Evolutionary conservation across 805 yeast species (phyloP), one percentile per base, ranked within the genome.

Genomic region (Suhomyces pyralidae): DNA sequence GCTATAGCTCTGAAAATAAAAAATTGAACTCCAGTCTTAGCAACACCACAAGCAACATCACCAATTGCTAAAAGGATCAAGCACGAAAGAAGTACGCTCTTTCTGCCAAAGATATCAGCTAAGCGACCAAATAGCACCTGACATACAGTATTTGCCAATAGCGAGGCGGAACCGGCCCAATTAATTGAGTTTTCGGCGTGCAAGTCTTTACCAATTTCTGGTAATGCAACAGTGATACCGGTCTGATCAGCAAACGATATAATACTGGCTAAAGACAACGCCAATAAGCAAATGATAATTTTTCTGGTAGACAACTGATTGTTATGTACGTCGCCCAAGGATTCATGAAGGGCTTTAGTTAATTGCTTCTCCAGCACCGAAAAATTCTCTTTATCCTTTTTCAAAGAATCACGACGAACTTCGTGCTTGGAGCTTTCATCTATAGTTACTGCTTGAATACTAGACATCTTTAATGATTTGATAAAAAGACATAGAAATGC

Each of bases 161-260:
- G 63, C 14, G 77, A 63, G 2, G 84, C 77, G 0, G 86, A 78
- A 12, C 84, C 84, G 0, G 83, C 84, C 86, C 87, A 82, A 46
- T 81, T 74, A 44, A 82, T 79, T 1, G 83, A 74, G 17, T 66
- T 67, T 42, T 71, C 68, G 2, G 83, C 81, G 46, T 79, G 52
- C 45, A 81, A 64, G 30, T 76, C 83, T 25, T 68, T 60, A 7
- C 80, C 82, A 36, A 81, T 81, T n/a, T 60, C 53, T 1, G 85
- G 74, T 32, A 80, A 71, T 1, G 80, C 81, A 10, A 80, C 77
- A 1, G 80, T 71, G 32, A 79, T 71, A 26, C 81, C 73, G 2
- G 80, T 75, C 55, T 78, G 82, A 63, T 81, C 85, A 12, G 79
- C 68, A 62, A 79, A 79, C 2, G 79, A 67, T 2, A 73, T 67